Conservation (phyloP, 139 green algal species). For the Dunaliella sp. region DNA sequence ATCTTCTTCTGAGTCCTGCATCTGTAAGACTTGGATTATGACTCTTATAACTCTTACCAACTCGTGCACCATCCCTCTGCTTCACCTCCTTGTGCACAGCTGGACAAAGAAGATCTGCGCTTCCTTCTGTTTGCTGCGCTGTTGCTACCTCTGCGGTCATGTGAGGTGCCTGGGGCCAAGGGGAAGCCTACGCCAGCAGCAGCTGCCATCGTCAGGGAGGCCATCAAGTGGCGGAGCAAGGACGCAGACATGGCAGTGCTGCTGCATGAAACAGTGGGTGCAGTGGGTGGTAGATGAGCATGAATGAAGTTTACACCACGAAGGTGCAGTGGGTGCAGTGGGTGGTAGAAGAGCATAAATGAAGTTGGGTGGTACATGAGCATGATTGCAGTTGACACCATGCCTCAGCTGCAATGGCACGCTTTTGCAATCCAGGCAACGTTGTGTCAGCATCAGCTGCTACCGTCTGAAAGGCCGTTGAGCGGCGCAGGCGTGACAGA, state of each 20-base stretch:
- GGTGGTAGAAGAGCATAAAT: no score
- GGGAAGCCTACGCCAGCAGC: slow-evolving; percentile 42
- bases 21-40: no score
- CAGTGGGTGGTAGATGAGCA: no score
- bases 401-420: no score
- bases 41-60: no score
- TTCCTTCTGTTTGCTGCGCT: slow-evolving; percentile 69
- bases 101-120: slow-evolving; percentile 58
- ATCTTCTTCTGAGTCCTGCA: no score
- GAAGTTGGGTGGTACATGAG: background rate
- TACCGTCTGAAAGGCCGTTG: background rate
- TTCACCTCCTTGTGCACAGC: no score
- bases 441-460: no score
- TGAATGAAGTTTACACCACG: background rate
- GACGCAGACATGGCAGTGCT: slow-evolving; percentile 36
- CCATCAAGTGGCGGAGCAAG: slow-evolving; percentile 75
- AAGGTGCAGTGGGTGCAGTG: background rate
- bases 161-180: slow-evolving; percentile 26
- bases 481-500: background rate
- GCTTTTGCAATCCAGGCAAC: no score
- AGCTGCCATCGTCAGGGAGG: slow-evolving; percentile 58
- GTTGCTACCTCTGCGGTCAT: slow-evolving; percentile 68
- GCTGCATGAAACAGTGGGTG: slow-evolving; percentile 20
- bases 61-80: no score
- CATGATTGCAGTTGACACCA: no score